Percentiles rank a stretch among this genome's conserved stretches.
These are phyloP conservation scores for Pseudocercospora fuligena DNA, from an alignment of 2,329 filamentous ascomycete species.

Conservation along the genomic window DNA sequence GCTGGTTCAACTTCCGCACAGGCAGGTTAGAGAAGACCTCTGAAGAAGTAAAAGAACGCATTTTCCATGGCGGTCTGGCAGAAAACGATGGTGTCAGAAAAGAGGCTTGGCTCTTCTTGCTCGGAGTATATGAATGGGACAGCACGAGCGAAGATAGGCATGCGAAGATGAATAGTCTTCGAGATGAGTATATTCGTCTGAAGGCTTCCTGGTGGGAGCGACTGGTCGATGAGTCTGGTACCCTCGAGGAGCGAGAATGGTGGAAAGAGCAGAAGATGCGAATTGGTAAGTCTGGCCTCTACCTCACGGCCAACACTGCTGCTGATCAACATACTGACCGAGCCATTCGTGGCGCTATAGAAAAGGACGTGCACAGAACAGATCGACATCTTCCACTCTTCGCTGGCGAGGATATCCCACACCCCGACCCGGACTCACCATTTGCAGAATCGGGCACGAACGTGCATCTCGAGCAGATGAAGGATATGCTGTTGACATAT, in stretches of 20 bases:
- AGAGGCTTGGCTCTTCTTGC: constrained; percentile 92
- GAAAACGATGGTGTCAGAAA: constrained; percentile 90
- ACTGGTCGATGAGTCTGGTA: constrained; percentile 79
- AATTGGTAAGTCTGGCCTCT: constrained; percentile 71
- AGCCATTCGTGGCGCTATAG: constrained; percentile 62
- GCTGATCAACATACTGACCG: constrained; percentile 47
- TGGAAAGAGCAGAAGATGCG: constrained; percentile 93
- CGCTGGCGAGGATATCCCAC: constrained; percentile 91
- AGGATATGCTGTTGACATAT: constrained; percentile 97
- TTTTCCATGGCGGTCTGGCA: constrained; percentile 93
- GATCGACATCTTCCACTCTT: constrained; percentile 96
- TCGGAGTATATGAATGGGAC: constrained; percentile 93
- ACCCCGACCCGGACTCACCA: constrained; percentile 93
- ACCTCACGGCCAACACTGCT: constrained; percentile 29
- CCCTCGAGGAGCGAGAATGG: constrained; percentile 85
- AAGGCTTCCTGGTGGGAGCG: constrained; percentile 97
- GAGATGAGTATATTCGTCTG: constrained; percentile 91
- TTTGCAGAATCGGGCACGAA: constrained; percentile 94
- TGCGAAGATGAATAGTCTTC: constrained; percentile 78
- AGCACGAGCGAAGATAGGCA: constrained; percentile 84
- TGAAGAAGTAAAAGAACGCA: constrained; percentile 94
- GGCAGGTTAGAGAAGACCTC: constrained; percentile 78
- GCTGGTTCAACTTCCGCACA: constrained; percentile 77
- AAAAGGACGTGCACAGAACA: constrained; percentile 97
- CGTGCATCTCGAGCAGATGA: constrained; percentile 97